Base-by-base conservation (phyloP, 495 filamentous ascomycete species). In the Xylaria palmicola region DNA sequence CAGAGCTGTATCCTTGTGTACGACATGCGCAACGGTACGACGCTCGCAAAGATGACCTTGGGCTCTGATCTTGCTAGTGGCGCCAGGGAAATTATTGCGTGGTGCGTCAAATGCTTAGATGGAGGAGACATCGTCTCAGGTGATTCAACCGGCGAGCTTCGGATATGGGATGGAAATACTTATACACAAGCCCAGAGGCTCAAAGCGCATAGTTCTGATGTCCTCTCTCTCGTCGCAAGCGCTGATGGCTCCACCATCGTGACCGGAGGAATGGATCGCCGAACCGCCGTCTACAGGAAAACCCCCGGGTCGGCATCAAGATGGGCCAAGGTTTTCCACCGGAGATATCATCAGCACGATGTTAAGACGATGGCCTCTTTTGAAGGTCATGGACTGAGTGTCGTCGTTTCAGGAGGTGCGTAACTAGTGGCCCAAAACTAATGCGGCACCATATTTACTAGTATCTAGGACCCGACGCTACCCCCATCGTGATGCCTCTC, bases 341-440 rank as follows among this genome's bases (percentile, higher is more conserved):
- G 87, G 58, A 81, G 92, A 68, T 90, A 90, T 68, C 95, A 99
- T 68, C 83, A 82, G 13, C 92, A 97, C 69, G 94, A 99, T 78
- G 91, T 98, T 63, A 97, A 97, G 75, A 85, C 93, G 13, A 91
- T 99, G 84, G 92, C 92, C 49, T 85, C 90, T 15, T 98, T 91
- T 55, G 93, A 97, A 72, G 86, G 87, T 17, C 88, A 84, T 55
- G 83, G 83, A 40, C 83, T 97, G 68, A 97, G 91, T 64, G 83
- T 98, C 40, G 79, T 95, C 8, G 92, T 92, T 13, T 96, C 94
- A 62, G 94, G 94, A 84, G 94, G 92, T 94, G 80, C 68, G 82
- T 73, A 69, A 37, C 52, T 49, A 8, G 22, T 1, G 5, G 19
- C 8, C 19, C 12, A n/a, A 22, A 15, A 41, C 44, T 52, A 30